phyloP scores from a whole-genome alignment of 2,329 filamentous ascomycete species.

The Dactylellina haptotyla region DNA sequence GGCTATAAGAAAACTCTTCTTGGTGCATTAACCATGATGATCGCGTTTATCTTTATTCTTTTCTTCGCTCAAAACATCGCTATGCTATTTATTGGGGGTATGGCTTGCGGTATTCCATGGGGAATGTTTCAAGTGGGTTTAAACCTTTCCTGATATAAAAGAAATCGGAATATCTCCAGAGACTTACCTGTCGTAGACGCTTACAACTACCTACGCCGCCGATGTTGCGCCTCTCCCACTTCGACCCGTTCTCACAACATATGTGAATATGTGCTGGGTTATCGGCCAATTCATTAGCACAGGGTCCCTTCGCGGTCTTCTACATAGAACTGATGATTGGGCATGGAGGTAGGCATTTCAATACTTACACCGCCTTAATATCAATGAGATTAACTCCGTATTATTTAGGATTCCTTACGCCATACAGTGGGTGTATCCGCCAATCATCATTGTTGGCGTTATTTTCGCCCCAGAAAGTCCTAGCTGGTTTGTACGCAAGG shows the following conservation, averaged over 20 bases:
- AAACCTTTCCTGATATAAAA: background rate
- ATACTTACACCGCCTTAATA: background rate
- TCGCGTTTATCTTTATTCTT: slow-evolving; percentile 58
- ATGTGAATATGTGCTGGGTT: slow-evolving; percentile 69
- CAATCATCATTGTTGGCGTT: slow-evolving; percentile 73
- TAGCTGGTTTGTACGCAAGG: slow-evolving; percentile 78
- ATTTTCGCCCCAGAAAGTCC: slow-evolving; percentile 75
- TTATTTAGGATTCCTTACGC: slow-evolving; percentile 73
- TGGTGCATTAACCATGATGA: slow-evolving; percentile 16
- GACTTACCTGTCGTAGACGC: slow-evolving; percentile 19
- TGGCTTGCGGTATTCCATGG: slow-evolving; percentile 58
- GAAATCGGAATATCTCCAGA: background rate
- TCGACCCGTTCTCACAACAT: slow-evolving; percentile 69
- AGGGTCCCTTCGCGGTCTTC: slow-evolving; percentile 76
- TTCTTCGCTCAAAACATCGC: slow-evolving; percentile 59
- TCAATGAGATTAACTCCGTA: slow-evolving; percentile 59
- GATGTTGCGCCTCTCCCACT: slow-evolving; percentile 72
- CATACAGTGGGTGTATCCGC: slow-evolving; percentile 80
- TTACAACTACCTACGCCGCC: slow-evolving; percentile 70
- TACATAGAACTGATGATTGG: slow-evolving; percentile 73
- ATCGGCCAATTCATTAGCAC: slow-evolving; percentile 78
- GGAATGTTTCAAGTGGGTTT: slow-evolving; percentile 61
- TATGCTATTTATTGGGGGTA: slow-evolving; percentile 56
- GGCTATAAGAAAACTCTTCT: slow-evolving; percentile 42
- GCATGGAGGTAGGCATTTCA: slow-evolving; percentile 64